Base-by-base conservation (phyloP, 305 asterid species). In the Fraxinus baroniana region DNA sequence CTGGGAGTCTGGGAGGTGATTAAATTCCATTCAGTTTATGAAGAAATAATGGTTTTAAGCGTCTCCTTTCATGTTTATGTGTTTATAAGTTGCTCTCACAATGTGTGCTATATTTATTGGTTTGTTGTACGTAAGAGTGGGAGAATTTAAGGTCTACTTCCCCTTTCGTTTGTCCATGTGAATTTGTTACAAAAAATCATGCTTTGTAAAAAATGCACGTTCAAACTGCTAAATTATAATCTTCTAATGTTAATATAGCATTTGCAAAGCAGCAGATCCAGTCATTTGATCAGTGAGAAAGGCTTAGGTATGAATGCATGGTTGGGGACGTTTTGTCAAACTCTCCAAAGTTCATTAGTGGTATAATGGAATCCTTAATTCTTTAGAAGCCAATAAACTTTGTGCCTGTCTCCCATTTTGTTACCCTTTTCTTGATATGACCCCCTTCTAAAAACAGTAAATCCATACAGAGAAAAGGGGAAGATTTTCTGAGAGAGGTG, bases 1-100 rank as follows among this genome's bases (percentile, higher is more conserved):
- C 80, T 74, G 88, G 83, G 77, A 81, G 79, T 26, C 79, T 76
- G 87, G 83, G 75, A 81, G 81, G 22, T 76, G 78, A 78, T 86
- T 7, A 86, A 76, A 55, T 84, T 76, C 49, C 70, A 18, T 32
- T 46, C 35, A 46, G 76, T 74, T 36, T 55, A 28, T 35, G 74
- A 28, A 83, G 55, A 17, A n/a, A 35, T 74, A 66, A 76, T 32
- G 74, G 52, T 22, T 33, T 49, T 44, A 18, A 77, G 12, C 4
- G 73, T 57, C 79, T 78, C 73, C 80, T 79, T 84, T 7, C 71
- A 22, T 28, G 7, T 68, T 12, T 12, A 28, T 5, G n/a, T 68
- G 37, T 13, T 28, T 30, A 70, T 1, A 30, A 30, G 76, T 70
- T 70, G 76, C 44, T 70, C 76, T 70, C 7, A 68, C 17, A 68